Evolutionary conservation across 352 stramenopile species (phyloP), one percentile per base, ranked within the genome.

Genomic region (Phytophthora kernoviae): DNA sequence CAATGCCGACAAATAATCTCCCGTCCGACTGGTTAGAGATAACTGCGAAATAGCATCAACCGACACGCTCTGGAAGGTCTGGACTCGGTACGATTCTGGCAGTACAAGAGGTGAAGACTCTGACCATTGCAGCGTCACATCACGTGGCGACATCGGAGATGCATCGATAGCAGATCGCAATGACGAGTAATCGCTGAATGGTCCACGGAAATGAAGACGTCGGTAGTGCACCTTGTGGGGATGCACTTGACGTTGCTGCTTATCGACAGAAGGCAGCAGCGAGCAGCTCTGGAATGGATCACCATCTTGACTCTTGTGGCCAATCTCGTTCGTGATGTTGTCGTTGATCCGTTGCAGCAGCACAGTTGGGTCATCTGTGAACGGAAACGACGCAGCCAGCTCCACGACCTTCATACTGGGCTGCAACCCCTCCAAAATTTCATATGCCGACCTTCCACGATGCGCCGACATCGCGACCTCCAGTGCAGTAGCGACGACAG

Each of bases 321-420:
- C 20, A 10, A 55, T 46, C 57, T 70, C 62, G 22, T 65, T 36
- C 6, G 39, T 21, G n/a, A 73, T n/a, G 44, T 48, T 55, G 20
- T 66, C 44, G 36, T 26, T 50, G 42, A 73, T 64, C 3, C 17
- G 18, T 22, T 63, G 57, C 30, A 90, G 18, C 15, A 92, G 36
- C 15, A 7, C n/a, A 3, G 26, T 58, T 20, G 79, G 68, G 26
- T 83, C 75, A 5, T 58, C 47, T 0, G 27, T 40, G 24, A 75
- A 57, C 12, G 80, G 83, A 34, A 81, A 81, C 8, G 57, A 70
- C 6, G 75, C 77, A 8, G 67, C 69, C 11, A 94, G 51, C 40
- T 88, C 79, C 6, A 80, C 36, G 5, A 90, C 49, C 48, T 87
- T 91, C 71, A 80, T 87, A 37, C 66, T 84, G 0, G 77, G 67